Evolutionary conservation across 495 filamentous ascomycete genomes (phyloP).

Genomic region (Polyplosphaeria fusca): DNA sequence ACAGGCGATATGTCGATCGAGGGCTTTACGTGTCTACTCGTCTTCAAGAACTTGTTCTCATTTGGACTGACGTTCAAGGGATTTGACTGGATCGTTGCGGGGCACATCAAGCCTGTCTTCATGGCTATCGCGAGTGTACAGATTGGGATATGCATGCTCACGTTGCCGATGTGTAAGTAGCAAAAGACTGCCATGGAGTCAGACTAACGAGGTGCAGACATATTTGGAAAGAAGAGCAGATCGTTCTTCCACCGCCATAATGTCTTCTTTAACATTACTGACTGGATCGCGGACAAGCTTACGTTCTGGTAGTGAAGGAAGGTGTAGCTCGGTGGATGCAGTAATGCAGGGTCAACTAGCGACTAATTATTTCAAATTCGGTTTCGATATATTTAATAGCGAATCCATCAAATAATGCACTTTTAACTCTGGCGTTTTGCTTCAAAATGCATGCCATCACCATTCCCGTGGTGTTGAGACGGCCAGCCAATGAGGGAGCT

Average conservation of each 20-base stretch:
- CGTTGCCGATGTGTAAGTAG: conserved; percentile 73
- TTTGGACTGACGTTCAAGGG: conserved; percentile 80
- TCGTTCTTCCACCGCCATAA: conserved; percentile 69
- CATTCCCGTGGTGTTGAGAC: no score
- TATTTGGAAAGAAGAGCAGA: conserved; percentile 76
- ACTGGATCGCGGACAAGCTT: conserved; percentile 22
- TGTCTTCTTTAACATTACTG: conserved; percentile 58
- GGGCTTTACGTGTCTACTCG: conserved; percentile 82
- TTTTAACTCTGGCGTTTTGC: no score
- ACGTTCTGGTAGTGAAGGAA: conserved; percentile 23
- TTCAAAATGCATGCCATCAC: no score
- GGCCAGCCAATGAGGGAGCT: conserved; percentile 17
- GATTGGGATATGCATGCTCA: conserved; percentile 66
- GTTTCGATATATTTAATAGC: no score
- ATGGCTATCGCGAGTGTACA: conserved; percentile 72
- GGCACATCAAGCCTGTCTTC: conserved; percentile 62
- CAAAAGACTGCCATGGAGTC: conserved; percentile 10
- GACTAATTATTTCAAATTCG: no score
- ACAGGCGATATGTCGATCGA: conserved; percentile 80
- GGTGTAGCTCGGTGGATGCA: no score
- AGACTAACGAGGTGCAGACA: conserved; percentile 57
- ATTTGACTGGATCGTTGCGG: conserved; percentile 70
- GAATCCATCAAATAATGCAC: no score
- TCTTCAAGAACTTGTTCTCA: conserved; percentile 93
- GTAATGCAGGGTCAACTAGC: no score